A percentile compares a stretch with the other conserved stretches of the same genome.
Evolutionary conservation across 495 filamentous ascomycete species (phyloP).

Genomic region (Friedmanniomyces simplex): DNA sequence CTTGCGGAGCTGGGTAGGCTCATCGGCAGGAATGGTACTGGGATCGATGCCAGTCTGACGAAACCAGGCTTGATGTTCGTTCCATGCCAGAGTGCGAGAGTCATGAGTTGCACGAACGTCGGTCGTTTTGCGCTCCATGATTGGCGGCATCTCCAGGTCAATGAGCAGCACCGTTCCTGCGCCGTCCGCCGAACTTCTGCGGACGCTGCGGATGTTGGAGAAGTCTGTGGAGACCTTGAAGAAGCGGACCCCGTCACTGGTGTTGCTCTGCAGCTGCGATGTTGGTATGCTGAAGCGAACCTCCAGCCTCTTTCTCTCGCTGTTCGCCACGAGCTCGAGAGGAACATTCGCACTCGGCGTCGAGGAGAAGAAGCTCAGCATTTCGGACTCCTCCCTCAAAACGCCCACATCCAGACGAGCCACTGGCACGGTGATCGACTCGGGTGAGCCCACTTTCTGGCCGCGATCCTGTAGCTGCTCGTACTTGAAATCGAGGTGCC

Average conservation of each 20-base stretch:
- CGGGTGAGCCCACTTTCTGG: background rate
- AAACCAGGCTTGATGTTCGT: constrained; percentile 58
- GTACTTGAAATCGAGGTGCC: background rate
- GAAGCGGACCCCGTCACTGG: background rate
- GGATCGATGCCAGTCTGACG: constrained; percentile 61
- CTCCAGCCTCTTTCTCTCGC: background rate
- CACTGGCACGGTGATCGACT: background rate
- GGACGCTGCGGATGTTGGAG: background rate
- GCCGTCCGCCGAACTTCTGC: background rate
- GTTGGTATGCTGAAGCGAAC: background rate
- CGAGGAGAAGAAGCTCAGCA: background rate
- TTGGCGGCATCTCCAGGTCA: constrained; percentile 49
- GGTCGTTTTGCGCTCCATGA: constrained; percentile 48
- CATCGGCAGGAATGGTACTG: constrained; percentile 32
- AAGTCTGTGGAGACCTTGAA: background rate
- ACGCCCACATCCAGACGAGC: background rate
- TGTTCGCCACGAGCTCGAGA: background rate
- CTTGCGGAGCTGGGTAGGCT: constrained; percentile 47
- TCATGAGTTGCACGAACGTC: constrained; percentile 35
- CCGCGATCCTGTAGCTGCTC: background rate
- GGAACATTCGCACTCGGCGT: background rate
- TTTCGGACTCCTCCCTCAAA: background rate
- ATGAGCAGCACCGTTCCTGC: background rate
- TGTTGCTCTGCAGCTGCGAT: background rate
- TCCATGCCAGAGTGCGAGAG: constrained; percentile 44